Conservation (phyloP, 2,329 filamentous ascomycete genomes). For the Verticillium nubilum region DNA sequence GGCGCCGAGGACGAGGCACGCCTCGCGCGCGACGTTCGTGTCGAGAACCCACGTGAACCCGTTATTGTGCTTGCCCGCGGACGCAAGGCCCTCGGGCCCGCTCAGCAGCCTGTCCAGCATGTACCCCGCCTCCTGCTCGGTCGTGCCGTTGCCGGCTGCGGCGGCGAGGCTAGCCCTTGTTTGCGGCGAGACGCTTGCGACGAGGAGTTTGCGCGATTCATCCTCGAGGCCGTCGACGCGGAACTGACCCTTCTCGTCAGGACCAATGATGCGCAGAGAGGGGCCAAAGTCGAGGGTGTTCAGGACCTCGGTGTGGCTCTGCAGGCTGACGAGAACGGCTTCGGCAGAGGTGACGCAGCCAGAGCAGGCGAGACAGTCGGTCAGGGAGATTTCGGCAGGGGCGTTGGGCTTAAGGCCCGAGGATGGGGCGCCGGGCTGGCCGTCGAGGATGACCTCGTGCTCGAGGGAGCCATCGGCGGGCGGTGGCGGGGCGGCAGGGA, state of each 20-base stretch:
- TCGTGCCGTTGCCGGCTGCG: slow-evolving; percentile 66
- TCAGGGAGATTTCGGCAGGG: slow-evolving; percentile 89
- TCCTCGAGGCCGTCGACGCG: slow-evolving; percentile 48
- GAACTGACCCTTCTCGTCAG: slow-evolving; percentile 25
- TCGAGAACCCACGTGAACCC: slow-evolving; percentile 87
- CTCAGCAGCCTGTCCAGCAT: slow-evolving; percentile 80
- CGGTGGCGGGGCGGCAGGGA: slow-evolving; percentile 58
- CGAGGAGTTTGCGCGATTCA: slow-evolving; percentile 68
- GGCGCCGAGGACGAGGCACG: slow-evolving; percentile 73
- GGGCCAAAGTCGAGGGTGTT: slow-evolving; percentile 68
- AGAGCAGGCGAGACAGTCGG: slow-evolving; percentile 94
- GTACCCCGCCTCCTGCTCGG: slow-evolving; percentile 66
- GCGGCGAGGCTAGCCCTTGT: slow-evolving; percentile 83
- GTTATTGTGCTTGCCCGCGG: slow-evolving; percentile 66
- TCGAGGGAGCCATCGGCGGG: slow-evolving; percentile 31
- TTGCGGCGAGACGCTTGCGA: slow-evolving; percentile 91
- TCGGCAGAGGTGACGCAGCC: slow-evolving; percentile 97
- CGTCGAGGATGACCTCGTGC: slow-evolving; percentile 92
- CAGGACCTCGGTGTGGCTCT: slow-evolving; percentile 89
- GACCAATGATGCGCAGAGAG: slow-evolving; percentile 33
- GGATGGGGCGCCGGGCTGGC: slow-evolving; percentile 55
- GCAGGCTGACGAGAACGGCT: slow-evolving; percentile 90
- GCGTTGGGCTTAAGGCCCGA: slow-evolving; percentile 47
- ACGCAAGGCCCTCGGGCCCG: slow-evolving; percentile 62
- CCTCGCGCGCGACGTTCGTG: slow-evolving; percentile 77